Evolutionary conservation across 345 rosid species (phyloP), one percentile per base, ranked within the genome.

Genomic region (Mangifera indica): DNA sequence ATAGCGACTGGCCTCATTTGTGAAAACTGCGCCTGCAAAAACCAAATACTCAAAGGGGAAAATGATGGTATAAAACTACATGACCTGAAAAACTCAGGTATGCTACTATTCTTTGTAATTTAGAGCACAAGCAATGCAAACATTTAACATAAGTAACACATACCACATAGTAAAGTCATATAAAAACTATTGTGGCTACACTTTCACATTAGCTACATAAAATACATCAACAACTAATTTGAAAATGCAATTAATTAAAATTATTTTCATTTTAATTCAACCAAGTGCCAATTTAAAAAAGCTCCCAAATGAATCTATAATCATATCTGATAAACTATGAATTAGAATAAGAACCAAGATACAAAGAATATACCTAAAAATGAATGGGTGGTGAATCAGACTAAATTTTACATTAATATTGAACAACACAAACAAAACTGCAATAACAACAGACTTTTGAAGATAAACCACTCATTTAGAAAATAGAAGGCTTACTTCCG

Each of bases 1-100:
- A 90, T 81, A 58, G 86, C 82, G 32, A 88, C 69, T 54, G 96
- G 93, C 55, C 96, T 79, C 90, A 88, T 78, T 57, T 88, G 93
- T 17, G 91, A 87, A 82, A 91, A 91, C 44, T 91, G 96, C 29
- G 86, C 89, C 96, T 91, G 80, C 64, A 46, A 44, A 26, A 58
- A 34, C 22, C 7, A 55, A 70, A 63, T 9, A 34, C 10, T 15
- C 42, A 65, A 65, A 14, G 12, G 9, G 45, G 17, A 17, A 2
- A 60, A 17, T 29, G 5, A 68, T 10, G 18, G 1, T 1, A 52
- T 40, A 64, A n/a, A 11, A 34, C 21, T 5, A 10, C 17, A 42
- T 26, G 12, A 15, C 15, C 6, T 3, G 55, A 37, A 12, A 62
- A 57, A 29, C 48, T 1, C 4, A 24, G 17, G 13, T 18, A 56